Percentiles rank a stretch among this genome's conserved stretches.
These are phyloP conservation scores for Monilinia aucupariae DNA, from an alignment of 2,329 filamentous ascomycete genomes.

Conservation along the genomic window DNA sequence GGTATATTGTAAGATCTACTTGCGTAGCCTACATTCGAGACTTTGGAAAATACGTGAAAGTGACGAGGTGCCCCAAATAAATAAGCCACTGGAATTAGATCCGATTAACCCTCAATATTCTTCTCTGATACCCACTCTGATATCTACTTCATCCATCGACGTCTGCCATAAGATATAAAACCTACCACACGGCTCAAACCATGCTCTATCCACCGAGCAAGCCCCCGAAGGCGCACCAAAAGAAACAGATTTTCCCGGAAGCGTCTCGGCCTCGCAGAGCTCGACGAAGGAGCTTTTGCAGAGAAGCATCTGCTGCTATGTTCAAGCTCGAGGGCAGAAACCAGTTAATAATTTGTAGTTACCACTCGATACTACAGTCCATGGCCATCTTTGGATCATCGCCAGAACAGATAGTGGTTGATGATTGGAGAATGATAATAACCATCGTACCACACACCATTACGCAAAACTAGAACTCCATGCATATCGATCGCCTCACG, in stretches of 20 bases:
- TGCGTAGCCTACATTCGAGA: no score
- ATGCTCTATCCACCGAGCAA: background rate
- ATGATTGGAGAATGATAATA: background rate
- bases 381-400: background rate
- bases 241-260: background rate
- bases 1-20: no score
- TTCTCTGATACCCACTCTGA: no score
- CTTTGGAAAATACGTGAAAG: no score
- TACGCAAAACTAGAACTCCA: background rate
- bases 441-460: background rate
- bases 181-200: background rate
- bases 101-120: no score
- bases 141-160: no score
- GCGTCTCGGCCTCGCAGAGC: background rate
- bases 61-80: no score
- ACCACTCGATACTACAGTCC: accelerated
- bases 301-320: background rate
- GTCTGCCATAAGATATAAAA: background rate
- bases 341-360: background rate
- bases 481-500: background rate
- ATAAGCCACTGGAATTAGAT: no score
- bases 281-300: background rate
- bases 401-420: background rate
- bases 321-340: background rate
- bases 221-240: no score